Conservation (phyloP, 805 yeast genomes). For the Ogataea methylovora region DNA sequence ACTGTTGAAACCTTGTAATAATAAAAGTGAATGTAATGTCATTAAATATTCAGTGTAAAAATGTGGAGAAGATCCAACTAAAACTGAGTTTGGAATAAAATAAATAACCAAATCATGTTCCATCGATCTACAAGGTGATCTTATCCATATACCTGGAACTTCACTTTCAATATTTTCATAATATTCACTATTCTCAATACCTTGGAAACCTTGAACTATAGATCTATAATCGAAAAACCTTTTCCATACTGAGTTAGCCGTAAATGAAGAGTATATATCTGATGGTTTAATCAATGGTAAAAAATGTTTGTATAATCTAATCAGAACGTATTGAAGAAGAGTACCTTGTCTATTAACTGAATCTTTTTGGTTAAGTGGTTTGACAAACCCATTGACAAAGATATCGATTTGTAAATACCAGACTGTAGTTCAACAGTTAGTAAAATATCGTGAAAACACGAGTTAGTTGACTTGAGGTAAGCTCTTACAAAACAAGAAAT, state of each 20-base stretch:
- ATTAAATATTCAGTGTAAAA: slow-evolving; percentile 38
- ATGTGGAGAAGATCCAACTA: slow-evolving; percentile 27
- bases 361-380: slow-evolving; percentile 24
- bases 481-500: slow-evolving; percentile 14
- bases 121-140: slow-evolving; percentile 23
- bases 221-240: slow-evolving; percentile 22
- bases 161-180: slow-evolving; percentile 1
- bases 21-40: slow-evolving; percentile 31
- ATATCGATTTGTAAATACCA: slow-evolving; percentile 14
- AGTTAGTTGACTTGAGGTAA: slow-evolving; percentile 1
- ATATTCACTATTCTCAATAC: slow-evolving; percentile 25
- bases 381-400: slow-evolving; percentile 19
- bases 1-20: slow-evolving; percentile 40
- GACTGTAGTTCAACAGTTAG: slow-evolving; percentile 8
- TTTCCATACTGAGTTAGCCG: slow-evolving; percentile 25
- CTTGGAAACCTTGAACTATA: slow-evolving; percentile 25
- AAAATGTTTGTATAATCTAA: slow-evolving; percentile 12
- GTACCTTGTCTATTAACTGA: slow-evolving; percentile 23
- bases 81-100: slow-evolving; percentile 38
- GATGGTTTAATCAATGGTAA: slow-evolving; percentile 9
- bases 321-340: slow-evolving; percentile 17
- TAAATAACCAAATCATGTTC: slow-evolving; percentile 33
- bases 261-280: slow-evolving; percentile 13
- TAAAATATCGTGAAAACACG: not conserved
- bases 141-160: slow-evolving; percentile 14